A percentile compares a stretch with the other conserved stretches of the same genome.
Conservation (phyloP, 805 yeast species). For the Lachancea dasiensis region DNA sequence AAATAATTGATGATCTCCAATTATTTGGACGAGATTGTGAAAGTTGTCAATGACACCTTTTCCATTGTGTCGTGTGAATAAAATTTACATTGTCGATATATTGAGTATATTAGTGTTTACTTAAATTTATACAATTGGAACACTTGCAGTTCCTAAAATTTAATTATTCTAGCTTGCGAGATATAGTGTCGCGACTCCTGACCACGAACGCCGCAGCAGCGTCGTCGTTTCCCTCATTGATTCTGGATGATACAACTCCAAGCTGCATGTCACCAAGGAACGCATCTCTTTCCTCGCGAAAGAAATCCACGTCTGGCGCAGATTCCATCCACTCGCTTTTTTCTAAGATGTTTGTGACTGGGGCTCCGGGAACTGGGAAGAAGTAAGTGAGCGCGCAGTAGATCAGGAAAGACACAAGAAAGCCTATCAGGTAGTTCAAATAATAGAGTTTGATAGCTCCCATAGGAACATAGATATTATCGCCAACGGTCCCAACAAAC, state of each 20-base stretch:
- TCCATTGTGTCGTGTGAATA: too few species aligned
- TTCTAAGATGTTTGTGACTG: slow-evolving; percentile 35
- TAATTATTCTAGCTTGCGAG: too few species aligned
- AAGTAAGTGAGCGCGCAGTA: slow-evolving; percentile 48
- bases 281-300: slow-evolving; percentile 35
- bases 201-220: slow-evolving; percentile 6
- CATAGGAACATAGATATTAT: slow-evolving; percentile 45
- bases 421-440: slow-evolving; percentile 73
- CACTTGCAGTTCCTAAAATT: too few species aligned
- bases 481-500: slow-evolving; percentile 66
- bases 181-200: slow-evolving; percentile 3
- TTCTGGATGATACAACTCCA: slow-evolving; percentile 2
- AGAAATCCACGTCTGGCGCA: slow-evolving; percentile 56
- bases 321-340: slow-evolving; percentile 59
- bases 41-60: too few species aligned
- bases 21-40: too few species aligned
- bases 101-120: too few species aligned
- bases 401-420: slow-evolving; percentile 47
- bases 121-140: too few species aligned
- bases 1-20: too few species aligned
- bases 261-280: slow-evolving; percentile 2
- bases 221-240: slow-evolving; percentile 8
- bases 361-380: slow-evolving; percentile 47
- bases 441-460: slow-evolving; percentile 71
- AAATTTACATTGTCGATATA: too few species aligned